These are phyloP conservation scores for Hortaea werneckii DNA, from an alignment of 2,329 filamentous ascomycete genomes.

Conservation along the genomic window DNA sequence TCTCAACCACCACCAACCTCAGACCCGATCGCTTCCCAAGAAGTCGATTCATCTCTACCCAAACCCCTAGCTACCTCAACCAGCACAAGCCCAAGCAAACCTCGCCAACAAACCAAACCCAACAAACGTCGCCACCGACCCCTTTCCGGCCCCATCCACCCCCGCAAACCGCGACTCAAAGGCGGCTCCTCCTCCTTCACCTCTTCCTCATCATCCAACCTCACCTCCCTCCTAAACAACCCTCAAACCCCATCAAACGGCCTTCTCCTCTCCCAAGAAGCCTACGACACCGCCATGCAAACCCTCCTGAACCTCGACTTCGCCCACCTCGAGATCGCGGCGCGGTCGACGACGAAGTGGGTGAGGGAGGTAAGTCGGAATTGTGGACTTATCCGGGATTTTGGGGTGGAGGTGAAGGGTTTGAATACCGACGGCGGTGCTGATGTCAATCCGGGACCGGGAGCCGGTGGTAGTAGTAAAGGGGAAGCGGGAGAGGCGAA, in stretches of 20 bases:
- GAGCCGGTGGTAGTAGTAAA: too few relatives aligned
- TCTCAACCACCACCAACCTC: slow-evolving; percentile 1
- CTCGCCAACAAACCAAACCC: slow-evolving; percentile 1
- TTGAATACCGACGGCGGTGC: too few relatives aligned
- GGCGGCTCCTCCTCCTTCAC: slow-evolving; percentile 12
- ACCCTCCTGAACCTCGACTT: slow-evolving; percentile 66
- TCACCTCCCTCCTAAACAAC: slow-evolving; percentile 11
- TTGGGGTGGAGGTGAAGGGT: slow-evolving; percentile 8
- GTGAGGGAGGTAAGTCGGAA: slow-evolving; percentile 48
- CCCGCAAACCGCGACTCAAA: slow-evolving; percentile 47
- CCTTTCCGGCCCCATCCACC: slow-evolving; percentile 50
- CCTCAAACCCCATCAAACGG: slow-evolving; percentile 6
- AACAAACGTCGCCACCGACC: slow-evolving; percentile 26
- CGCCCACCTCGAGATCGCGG: slow-evolving; percentile 51
- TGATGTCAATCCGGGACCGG: too few relatives aligned
- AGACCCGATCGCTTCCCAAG: background rate
- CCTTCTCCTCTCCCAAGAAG: slow-evolving; percentile 16
- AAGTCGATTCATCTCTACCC: background rate
- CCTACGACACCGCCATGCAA: slow-evolving; percentile 41
- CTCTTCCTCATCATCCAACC: slow-evolving; percentile 5
- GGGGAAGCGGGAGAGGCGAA: background rate
- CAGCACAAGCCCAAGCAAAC: slow-evolving; percentile 1
- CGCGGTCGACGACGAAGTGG: slow-evolving; percentile 59
- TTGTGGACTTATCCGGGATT: slow-evolving; percentile 10
- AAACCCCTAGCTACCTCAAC: background rate